Conservation (phyloP, 345 rosid genomes). For the Aurinia saxatilis region DNA sequence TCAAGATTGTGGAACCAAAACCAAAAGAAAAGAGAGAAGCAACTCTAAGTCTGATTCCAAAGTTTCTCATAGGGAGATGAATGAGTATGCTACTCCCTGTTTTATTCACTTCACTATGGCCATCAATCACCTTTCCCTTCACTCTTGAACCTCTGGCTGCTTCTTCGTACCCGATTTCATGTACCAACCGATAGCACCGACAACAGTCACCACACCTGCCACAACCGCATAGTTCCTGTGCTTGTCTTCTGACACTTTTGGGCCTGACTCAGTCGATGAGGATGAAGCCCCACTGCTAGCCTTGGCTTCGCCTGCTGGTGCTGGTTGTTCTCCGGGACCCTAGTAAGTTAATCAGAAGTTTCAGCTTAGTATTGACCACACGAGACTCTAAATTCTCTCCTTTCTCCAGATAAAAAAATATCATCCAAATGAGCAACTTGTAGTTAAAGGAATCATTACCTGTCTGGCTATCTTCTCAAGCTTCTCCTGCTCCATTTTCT, state of each 20-base stretch:
- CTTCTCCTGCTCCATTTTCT: slow-evolving; percentile 92
- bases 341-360: slow-evolving; percentile 21
- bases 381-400: background rate
- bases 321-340: slow-evolving; percentile 61
- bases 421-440: background rate
- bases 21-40: too few species aligned
- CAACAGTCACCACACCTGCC: slow-evolving; percentile 53
- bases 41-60: background rate
- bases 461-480: slow-evolving; percentile 81
- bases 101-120: slow-evolving; percentile 7
- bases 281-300: slow-evolving; percentile 35
- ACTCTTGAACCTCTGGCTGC: slow-evolving; percentile 53
- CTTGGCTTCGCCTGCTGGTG: slow-evolving; percentile 36
- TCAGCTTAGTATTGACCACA: background rate
- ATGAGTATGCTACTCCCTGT: slow-evolving; percentile 2
- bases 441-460: slow-evolving; percentile 34
- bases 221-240: slow-evolving; percentile 71
- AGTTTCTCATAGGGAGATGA: slow-evolving; percentile 4
- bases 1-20: too few species aligned
- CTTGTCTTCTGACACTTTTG: slow-evolving; percentile 67
- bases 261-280: slow-evolving; percentile 37
- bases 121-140: background rate
- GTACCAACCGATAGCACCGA: slow-evolving; percentile 88
- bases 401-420: background rate
- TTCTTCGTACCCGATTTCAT: slow-evolving; percentile 68